These are phyloP conservation scores for Uncinocarpus reesii DNA, from an alignment of 2,329 filamentous ascomycete species.

Conservation along the genomic window DNA sequence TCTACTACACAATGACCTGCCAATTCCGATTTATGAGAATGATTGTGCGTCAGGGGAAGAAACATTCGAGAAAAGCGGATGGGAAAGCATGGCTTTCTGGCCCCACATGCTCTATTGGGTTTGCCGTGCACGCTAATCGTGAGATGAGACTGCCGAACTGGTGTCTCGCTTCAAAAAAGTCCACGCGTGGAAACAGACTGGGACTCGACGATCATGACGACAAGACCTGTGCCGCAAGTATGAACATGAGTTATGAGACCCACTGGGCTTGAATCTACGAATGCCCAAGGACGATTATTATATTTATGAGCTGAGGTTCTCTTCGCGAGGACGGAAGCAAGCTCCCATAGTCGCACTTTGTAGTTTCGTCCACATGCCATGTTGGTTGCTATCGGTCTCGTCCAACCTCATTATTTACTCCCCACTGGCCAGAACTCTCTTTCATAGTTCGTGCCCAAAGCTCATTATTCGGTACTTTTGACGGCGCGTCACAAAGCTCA, in stretches of 20 bases:
- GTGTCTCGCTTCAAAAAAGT: neutral
- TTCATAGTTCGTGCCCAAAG: neutral
- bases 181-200: neutral
- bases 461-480: neutral
- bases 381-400: too few relatives aligned
- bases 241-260: neutral
- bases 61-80: too few relatives aligned
- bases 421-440: conserved; percentile 2
- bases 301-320: too few relatives aligned
- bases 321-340: too few relatives aligned
- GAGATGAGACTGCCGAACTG: neutral
- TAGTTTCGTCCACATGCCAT: too few relatives aligned
- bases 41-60: too few relatives aligned
- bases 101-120: neutral
- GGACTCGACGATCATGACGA: conserved; percentile 9
- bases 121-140: neutral
- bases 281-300: neutral
- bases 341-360: too few relatives aligned
- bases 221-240: neutral
- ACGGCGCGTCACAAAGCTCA: neutral
- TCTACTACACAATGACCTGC: too few relatives aligned
- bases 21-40: too few relatives aligned
- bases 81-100: too few relatives aligned
- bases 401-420: too few relatives aligned
- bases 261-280: neutral